Conservation (phyloP, 331 rosid genomes). For the Acacia concinna region DNA sequence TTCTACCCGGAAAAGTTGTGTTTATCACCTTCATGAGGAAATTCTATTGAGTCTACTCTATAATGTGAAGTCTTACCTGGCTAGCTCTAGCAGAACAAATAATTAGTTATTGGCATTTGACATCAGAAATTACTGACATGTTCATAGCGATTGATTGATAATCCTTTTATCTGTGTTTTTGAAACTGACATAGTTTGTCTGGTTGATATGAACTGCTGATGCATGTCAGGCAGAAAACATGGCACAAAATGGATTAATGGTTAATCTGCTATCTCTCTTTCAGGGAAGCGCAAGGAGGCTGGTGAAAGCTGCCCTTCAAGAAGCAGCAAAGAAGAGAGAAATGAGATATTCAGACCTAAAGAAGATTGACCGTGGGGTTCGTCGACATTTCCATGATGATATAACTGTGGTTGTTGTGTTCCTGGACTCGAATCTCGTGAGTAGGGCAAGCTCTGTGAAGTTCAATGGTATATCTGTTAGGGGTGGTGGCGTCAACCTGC, state of each 20-base stretch:
- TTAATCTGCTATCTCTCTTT: conserved; percentile 27
- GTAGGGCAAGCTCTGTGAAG: conserved; percentile 55
- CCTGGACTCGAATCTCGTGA: conserved; percentile 57
- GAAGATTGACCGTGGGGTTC: conserved; percentile 79
- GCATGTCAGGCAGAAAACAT: conserved; percentile 7
- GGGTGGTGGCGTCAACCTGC: conserved; percentile 67
- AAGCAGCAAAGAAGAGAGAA: conserved; percentile 83
- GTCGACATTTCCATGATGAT: conserved; percentile 81
- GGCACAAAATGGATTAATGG: conserved; percentile 9
- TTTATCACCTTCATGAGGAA: not conserved
- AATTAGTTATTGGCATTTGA: not conserved
- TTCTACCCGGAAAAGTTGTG: not conserved
- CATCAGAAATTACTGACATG: not conserved
- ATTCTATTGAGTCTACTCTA: not conserved
- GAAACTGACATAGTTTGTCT: not conserved
- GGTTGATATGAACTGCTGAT: not conserved
- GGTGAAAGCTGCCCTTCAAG: conserved; percentile 63
- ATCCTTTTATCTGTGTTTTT: not conserved
- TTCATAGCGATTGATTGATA: not conserved
- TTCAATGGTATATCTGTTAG: conserved; percentile 49
- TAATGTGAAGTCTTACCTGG: not conserved
- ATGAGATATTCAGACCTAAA: conserved; percentile 81
- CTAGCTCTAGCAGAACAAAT: not conserved
- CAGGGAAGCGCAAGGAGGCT: conserved; percentile 82
- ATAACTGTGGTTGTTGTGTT: conserved; percentile 71